Percentiles rank a stretch among this genome's conserved stretches.
Conservation (phyloP, 306 rosid species). For the Abrus pulchellus region DNA sequence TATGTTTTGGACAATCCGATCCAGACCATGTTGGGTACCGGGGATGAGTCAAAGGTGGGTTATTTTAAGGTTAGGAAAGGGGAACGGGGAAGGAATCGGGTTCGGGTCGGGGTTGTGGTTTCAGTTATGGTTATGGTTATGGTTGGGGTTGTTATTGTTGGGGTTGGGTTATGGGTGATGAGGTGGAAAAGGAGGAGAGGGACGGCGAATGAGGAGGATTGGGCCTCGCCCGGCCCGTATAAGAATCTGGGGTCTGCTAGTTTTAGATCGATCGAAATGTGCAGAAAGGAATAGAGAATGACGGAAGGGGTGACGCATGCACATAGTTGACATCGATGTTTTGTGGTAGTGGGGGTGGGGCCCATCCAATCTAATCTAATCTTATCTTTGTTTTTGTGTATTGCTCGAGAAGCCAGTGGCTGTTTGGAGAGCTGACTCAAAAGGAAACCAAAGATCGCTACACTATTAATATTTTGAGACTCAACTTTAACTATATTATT, state of each 20-base stretch:
- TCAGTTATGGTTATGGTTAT: constrained; percentile 27
- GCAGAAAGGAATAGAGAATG: constrained; percentile 40
- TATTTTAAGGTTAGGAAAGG: constrained; percentile 77
- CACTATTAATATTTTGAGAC: too few species aligned
- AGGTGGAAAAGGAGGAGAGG: constrained; percentile 47
- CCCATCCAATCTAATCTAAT: neutral
- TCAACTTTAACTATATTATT: too few species aligned
- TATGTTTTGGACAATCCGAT: constrained; percentile 71
- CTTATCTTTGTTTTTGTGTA: neutral
- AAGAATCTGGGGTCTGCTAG: constrained; percentile 82
- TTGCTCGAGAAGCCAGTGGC: too few species aligned
- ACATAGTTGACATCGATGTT: constrained; percentile 8
- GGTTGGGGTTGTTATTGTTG: constrained; percentile 42
- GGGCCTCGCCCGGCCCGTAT: constrained; percentile 83
- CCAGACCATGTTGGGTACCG: constrained; percentile 62
- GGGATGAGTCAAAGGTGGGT: constrained; percentile 72
- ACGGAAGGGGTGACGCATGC: constrained; percentile 74
- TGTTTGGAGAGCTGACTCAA: too few species aligned
- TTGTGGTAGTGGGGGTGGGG: neutral
- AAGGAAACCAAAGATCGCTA: too few species aligned
- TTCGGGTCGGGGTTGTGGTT: constrained; percentile 50
- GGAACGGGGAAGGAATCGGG: constrained; percentile 43
- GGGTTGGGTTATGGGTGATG: constrained; percentile 48
- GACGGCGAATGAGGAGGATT: constrained; percentile 51
- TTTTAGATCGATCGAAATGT: constrained; percentile 76